Base-by-base conservation (phyloP, 1,139 yeast species). In the Kodamaea derodonti region DNA sequence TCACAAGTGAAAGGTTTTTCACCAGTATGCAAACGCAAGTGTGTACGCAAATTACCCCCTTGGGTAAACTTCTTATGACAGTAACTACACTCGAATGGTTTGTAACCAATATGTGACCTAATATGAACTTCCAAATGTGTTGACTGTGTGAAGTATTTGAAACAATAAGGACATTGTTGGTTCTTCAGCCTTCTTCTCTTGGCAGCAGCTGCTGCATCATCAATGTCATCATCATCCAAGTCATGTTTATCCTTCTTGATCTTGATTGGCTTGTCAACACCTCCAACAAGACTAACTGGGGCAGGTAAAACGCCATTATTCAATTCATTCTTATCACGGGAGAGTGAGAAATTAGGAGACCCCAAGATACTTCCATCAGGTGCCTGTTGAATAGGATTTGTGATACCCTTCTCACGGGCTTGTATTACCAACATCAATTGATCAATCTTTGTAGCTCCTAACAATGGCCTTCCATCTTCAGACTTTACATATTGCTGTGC, bases 1-100 rank as follows among this genome's bases (percentile, higher is more conserved):
- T 79, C 81, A 60, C 95, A 87, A 29, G 74, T 68, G 49, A 83
- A 86, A 4, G 96, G 96, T 54, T 84, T 84, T 49, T 86, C 95
- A 20, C 97, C 97, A 1, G 96, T 88, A 52, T 90, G 97, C 17
- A 88, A 68, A 42, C 97, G 69, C 47, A 82, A 67, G 62, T 90
- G 97, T 1, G 95, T 87, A 43, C 95, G 72, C 51, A 90, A 65
- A 57, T 90, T 92, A 12, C 97, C 95, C 43, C 95, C 95, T 56
- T 90, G 97, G 1, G 95, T 84, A 51, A 90, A 90, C 38, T 83
- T 65, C 58, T 87, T 87, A 38, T 78, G 83, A 58, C 94, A 90
- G 52, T 69, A 84, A 6, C 70, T 67, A 56, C 97, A 90, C 53
- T 76, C 81, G 58, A 80, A 87, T 9, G 94, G 94, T 50, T 83